phyloP scores from a whole-genome alignment of 306 rosid species.

The apple (Malus domestica) region ASM211411v1 NC_041804.1:4473501-4474000 shows the following conservation, averaged over 20 bases:
- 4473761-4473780: slow-evolving; percentile 6
- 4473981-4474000: slow-evolving; percentile 88
- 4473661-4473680: slow-evolving; percentile 15
- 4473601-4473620: slow-evolving; percentile 15
- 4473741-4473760: slow-evolving; percentile 37
- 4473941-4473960: slow-evolving; percentile 51
- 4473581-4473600: not conserved
- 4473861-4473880: slow-evolving; percentile 22
- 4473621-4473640: slow-evolving; percentile 70
- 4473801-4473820: not conserved
- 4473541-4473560: not conserved
- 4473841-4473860: not conserved
- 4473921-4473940: slow-evolving; percentile 79
- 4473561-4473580: not conserved
- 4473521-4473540: not conserved
- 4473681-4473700: slow-evolving; percentile 36
- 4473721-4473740: not conserved
- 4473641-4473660: not conserved
- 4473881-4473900: slow-evolving; percentile 3
- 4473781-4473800: not conserved
- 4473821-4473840: not conserved
- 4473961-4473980: slow-evolving; percentile 57
- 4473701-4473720: not conserved
- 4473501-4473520: not conserved
- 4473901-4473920: not conserved